A percentile compares a stretch with the other conserved stretches of the same genome.
phyloP scores from a whole-genome alignment of 2,329 filamentous ascomycete species.

The Verticillium klebahnii region DNA sequence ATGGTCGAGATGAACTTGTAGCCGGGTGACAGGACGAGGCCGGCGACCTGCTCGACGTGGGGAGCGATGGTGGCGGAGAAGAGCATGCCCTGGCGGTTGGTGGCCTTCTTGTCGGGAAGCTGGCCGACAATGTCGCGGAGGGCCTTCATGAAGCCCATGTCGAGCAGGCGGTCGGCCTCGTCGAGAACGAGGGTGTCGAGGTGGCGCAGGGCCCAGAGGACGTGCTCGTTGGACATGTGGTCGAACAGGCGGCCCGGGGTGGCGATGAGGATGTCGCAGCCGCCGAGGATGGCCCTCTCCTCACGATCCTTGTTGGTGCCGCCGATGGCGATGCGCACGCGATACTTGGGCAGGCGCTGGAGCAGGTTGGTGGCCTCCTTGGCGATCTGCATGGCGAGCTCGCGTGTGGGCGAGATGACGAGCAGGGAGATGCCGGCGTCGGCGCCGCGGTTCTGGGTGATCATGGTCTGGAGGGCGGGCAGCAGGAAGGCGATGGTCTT shows the following conservation, averaged over 20 bases:
- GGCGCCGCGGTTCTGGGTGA: conserved; percentile 33
- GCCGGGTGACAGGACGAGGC: conserved; percentile 59
- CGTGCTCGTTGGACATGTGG: conserved; percentile 70
- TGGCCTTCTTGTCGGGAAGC: conserved; percentile 57
- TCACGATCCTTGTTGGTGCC: conserved; percentile 71
- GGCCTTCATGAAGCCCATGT: conserved; percentile 79
- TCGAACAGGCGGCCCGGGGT: conserved; percentile 77
- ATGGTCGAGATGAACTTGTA: conserved; percentile 85
- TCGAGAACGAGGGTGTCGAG: conserved; percentile 79
- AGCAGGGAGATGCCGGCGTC: conserved; percentile 49
- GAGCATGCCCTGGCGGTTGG: conserved; percentile 67
- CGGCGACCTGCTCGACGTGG: conserved; percentile 73
- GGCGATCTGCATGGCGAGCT: conserved; percentile 66
- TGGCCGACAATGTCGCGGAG: conserved; percentile 72
- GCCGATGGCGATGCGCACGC: conserved; percentile 74
- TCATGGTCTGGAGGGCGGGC: conserved; percentile 75
- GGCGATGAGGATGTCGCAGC: conserved; percentile 76
- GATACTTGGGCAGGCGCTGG: conserved; percentile 68
- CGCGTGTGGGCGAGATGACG: conserved; percentile 67
- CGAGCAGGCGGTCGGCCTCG: conserved; percentile 76
- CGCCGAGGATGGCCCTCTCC: conserved; percentile 64
- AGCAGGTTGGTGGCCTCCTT: conserved; percentile 68
- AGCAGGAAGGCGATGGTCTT: conserved; percentile 83
- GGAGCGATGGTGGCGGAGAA: conserved; percentile 81
- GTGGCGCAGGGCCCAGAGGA: conserved; percentile 59